Conservation (phyloP, 2,329 filamentous ascomycete genomes). For the Trichoderma atrobrunneum region DNA sequence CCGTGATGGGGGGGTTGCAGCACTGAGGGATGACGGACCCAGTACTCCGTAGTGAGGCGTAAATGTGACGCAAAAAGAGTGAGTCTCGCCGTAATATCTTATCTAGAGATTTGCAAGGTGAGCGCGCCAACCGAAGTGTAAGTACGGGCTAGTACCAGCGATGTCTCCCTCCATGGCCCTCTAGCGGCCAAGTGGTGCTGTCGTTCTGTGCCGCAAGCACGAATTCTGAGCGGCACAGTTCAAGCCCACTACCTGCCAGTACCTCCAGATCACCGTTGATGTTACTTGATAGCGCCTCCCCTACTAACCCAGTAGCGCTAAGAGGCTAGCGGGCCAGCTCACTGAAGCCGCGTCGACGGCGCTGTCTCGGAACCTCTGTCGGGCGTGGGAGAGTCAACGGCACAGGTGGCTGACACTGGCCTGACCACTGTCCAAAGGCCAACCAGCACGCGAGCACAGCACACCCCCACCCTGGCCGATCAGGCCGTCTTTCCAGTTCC, state of each 20-base stretch:
- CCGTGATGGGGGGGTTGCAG: not conserved
- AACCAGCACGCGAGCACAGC: conserved; percentile 21
- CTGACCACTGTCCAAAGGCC: conserved; percentile 16
- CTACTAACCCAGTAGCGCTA: not conserved
- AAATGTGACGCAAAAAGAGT: conserved; percentile 10
- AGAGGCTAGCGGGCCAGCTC: not conserved
- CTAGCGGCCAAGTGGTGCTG: not conserved
- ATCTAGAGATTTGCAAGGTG: conserved; percentile 1
- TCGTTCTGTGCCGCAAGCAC: not conserved
- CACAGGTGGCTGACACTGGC: conserved; percentile 7
- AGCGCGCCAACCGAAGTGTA: conserved; percentile 8
- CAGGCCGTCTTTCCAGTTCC: not conserved
- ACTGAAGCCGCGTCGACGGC: not conserved
- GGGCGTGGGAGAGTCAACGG: not conserved
- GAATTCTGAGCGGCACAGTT: not conserved
- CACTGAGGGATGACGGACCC: not conserved
- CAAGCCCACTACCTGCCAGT: not conserved
- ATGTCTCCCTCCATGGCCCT: not conserved
- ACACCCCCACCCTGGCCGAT: conserved; percentile 5
- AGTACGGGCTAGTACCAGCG: not conserved
- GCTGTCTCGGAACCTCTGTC: conserved; percentile 10
- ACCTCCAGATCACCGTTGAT: not conserved
- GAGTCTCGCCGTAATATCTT: conserved; percentile 6
- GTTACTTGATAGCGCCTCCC: not conserved
- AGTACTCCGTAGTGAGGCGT: not conserved